A percentile compares a stretch with the other conserved stretches of the same genome.
phyloP scores from a whole-genome alignment of 2,329 filamentous ascomycete species.

The Lasiodiplodia theobromae region DNA sequence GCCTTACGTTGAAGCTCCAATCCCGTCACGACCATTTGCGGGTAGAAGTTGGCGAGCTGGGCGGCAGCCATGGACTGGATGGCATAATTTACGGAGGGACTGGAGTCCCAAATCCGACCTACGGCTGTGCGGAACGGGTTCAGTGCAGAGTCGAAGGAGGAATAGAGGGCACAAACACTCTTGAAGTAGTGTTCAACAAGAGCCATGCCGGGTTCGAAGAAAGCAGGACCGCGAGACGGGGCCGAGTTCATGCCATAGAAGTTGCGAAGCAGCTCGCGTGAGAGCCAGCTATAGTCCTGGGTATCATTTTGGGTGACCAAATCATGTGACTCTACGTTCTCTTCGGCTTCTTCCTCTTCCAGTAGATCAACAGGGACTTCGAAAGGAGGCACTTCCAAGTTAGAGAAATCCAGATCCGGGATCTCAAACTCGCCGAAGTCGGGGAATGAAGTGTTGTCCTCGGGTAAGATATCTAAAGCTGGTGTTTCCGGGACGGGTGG shows the following conservation, averaged over 20 bases:
- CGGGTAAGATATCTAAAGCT: background rate
- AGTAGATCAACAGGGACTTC: background rate
- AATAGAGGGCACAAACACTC: slow-evolving; percentile 67
- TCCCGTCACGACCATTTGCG: slow-evolving; percentile 59
- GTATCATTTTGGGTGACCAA: slow-evolving; percentile 3
- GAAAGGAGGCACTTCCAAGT: background rate
- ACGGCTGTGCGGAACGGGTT: slow-evolving; percentile 69
- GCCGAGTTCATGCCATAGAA: background rate
- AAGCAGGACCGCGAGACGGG: slow-evolving; percentile 26
- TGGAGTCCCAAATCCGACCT: slow-evolving; percentile 64
- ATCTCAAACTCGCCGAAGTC: slow-evolving; percentile 18
- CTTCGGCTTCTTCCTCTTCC: slow-evolving; percentile 1
- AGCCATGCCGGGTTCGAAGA: slow-evolving; percentile 59
- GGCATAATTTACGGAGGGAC: slow-evolving; percentile 64
- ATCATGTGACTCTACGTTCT: slow-evolving; percentile 10
- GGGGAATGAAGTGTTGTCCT: background rate
- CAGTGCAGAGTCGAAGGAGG: slow-evolving; percentile 68
- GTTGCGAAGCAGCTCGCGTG: slow-evolving; percentile 14
- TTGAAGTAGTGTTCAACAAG: slow-evolving; percentile 70
- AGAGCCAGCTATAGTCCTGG: slow-evolving; percentile 5
- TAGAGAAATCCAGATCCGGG: background rate
- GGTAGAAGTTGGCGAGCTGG: slow-evolving; percentile 65
- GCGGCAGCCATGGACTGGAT: slow-evolving; percentile 71
- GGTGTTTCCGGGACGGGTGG: background rate
- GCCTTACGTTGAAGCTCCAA: slow-evolving; percentile 61